phyloP scores from a whole-genome alignment of 148 eudicot species.

The Vaccinium corymbosum region DNA sequence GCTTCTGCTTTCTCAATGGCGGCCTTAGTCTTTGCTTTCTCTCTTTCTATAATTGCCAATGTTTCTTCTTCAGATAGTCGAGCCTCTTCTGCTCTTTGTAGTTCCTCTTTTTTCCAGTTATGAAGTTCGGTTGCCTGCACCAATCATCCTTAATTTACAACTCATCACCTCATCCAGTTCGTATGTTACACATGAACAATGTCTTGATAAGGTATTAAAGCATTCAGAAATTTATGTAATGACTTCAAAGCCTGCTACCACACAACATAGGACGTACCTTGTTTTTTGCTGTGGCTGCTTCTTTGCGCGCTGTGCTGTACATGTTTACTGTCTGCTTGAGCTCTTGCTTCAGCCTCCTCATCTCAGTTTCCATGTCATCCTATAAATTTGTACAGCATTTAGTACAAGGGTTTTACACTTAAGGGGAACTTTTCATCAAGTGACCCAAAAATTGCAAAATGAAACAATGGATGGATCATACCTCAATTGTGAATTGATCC shows the following conservation, averaged over 20 bases:
- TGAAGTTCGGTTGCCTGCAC: slow-evolving; percentile 64
- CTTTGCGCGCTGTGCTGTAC: slow-evolving; percentile 83
- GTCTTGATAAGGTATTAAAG: background rate
- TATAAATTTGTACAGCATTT: slow-evolving; percentile 16
- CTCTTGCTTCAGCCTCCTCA: slow-evolving; percentile 78
- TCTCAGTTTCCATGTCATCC: slow-evolving; percentile 84
- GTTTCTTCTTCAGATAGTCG: slow-evolving; percentile 59
- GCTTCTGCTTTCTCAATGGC: slow-evolving; percentile 76
- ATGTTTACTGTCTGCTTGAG: slow-evolving; percentile 86
- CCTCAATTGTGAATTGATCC: background rate
- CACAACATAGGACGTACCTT: slow-evolving; percentile 45
- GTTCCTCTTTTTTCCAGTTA: slow-evolving; percentile 52
- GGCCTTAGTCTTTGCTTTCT: slow-evolving; percentile 62
- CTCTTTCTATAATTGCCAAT: slow-evolving; percentile 50
- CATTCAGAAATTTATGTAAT: background rate
- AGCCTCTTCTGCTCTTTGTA: slow-evolving; percentile 40
- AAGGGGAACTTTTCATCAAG: background rate
- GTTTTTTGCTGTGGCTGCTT: slow-evolving; percentile 75
- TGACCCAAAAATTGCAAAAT: background rate
- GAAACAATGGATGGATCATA: background rate
- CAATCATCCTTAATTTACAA: slow-evolving; percentile 7
- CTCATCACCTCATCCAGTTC: background rate
- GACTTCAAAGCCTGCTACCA: background rate
- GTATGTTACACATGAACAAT: background rate
- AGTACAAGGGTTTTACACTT: background rate